These are phyloP conservation scores for Agrocybe chaxingu DNA, from an alignment of 768 basidiomycete species.

Conservation along the genomic window DNA sequence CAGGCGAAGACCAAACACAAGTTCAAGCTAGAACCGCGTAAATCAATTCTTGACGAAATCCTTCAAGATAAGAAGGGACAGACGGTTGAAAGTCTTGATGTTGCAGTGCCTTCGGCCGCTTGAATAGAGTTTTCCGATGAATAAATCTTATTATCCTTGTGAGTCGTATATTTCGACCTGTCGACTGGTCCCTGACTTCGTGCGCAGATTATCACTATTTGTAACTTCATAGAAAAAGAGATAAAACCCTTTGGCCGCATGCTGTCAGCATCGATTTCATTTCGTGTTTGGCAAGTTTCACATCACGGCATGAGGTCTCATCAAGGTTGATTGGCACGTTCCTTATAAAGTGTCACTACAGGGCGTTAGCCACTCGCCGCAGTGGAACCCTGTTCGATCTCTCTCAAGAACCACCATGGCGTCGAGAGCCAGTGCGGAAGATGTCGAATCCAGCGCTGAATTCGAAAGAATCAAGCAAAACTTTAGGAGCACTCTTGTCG, in stretches of 20 bases:
- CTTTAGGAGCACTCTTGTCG: conserved; percentile 12
- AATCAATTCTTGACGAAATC: conserved; percentile 12
- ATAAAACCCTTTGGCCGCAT: too few species aligned
- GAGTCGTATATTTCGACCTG: too few species aligned
- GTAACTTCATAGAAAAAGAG: neutral
- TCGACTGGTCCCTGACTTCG: too few species aligned
- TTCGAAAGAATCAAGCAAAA: conserved; percentile 20
- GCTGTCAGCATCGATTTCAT: too few species aligned
- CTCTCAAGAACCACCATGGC: conserved; percentile 5
- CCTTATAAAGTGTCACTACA: neutral
- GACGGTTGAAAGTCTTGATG: neutral
- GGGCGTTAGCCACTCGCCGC: neutral
- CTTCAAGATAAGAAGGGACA: neutral
- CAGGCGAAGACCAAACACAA: conserved; percentile 40
- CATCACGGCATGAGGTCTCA: neutral
- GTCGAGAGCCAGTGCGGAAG: conserved; percentile 11
- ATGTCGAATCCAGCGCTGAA: conserved; percentile 16
- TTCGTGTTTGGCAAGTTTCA: too few species aligned
- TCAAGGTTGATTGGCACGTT: conserved; percentile 1
- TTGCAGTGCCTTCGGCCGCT: neutral
- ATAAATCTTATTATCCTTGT: too few species aligned
- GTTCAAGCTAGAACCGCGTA: conserved; percentile 41
- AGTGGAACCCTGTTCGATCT: neutral
- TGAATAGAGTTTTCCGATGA: too few species aligned
- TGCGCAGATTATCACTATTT: neutral